A percentile compares a stretch with the other conserved stretches of the same genome.
Conservation (phyloP, 164 flowering plant species). For the Annona cherimola region DNA sequence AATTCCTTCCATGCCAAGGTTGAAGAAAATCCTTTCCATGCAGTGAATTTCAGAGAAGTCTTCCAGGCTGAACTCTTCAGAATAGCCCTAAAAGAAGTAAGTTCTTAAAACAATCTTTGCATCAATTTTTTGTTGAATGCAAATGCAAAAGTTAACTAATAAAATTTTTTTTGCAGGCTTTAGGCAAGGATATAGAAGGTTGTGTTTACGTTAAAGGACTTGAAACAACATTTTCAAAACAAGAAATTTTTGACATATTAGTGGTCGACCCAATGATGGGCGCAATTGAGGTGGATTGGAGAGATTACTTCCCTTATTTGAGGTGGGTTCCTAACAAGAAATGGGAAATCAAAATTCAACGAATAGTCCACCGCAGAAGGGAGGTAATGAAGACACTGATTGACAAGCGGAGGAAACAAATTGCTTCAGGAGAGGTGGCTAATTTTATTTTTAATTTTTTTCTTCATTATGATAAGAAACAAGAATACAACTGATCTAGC, state of each 20-base stretch:
- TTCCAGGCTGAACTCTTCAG: slow-evolving; percentile 72
- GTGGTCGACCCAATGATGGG: slow-evolving; percentile 79
- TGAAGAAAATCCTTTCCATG: slow-evolving; percentile 30
- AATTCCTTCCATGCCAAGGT: slow-evolving; percentile 31
- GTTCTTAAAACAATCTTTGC: slow-evolving; percentile 10
- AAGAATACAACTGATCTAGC: background rate
- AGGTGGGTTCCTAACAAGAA: slow-evolving; percentile 81
- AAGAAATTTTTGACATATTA: slow-evolving; percentile 53
- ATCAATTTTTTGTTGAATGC: background rate
- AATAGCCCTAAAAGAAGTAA: slow-evolving; percentile 69
- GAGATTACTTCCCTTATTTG: slow-evolving; percentile 93
- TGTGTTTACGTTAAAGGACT: slow-evolving; percentile 72
- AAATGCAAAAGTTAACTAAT: background rate
- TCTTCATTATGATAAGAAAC: background rate
- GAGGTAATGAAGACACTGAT: slow-evolving; percentile 70
- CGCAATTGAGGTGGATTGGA: slow-evolving; percentile 93
- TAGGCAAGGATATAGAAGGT: slow-evolving; percentile 58
- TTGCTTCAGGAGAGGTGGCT: slow-evolving; percentile 52
- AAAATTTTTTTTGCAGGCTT: slow-evolving; percentile 38
- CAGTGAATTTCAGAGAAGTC: slow-evolving; percentile 52
- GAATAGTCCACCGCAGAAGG: slow-evolving; percentile 38
- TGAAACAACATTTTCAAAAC: slow-evolving; percentile 45
- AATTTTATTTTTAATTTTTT: background rate
- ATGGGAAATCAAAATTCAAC: slow-evolving; percentile 47
- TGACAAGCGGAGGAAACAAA: slow-evolving; percentile 41